Base-by-base conservation (phyloP, 2,329 filamentous ascomycete genomes). In the Chaetomium sp. region DNA sequence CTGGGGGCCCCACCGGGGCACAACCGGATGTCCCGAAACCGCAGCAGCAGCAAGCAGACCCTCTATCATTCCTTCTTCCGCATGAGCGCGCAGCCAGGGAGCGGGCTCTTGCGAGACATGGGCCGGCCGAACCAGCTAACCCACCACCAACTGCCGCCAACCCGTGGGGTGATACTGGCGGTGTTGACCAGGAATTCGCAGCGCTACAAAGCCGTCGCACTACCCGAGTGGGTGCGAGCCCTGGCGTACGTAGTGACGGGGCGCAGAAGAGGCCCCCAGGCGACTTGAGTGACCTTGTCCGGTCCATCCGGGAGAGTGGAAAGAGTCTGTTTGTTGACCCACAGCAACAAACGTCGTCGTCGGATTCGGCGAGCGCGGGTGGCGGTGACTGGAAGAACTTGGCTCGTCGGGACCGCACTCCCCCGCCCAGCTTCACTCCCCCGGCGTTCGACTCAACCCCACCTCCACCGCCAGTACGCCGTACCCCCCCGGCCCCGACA, bases 61-160 rank as follows among this genome's bases (percentile, higher is more conserved):
- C 55, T 32, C 27, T 44, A 9, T 37, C 54, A 1, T 49, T 35
- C 27, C 53, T 60, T 10, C 51, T 59, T 27, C 57, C 57, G 8
- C 54, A 59, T 41, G 57, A 59, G 14, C 57, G 54, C 1, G 54
- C 48, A 5, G 51, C 52, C 4, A 57, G 48, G 43, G 58, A 58
- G 44, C 49, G 32, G 47, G 53, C 53, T 5, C 12, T 42, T 7
- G 19, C 32, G 12, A 36, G 40, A 4, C 19, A 27, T 5, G 44
- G 19, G 11, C 35, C 14, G 35, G 12, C 19, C 14, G 6, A 12
- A 38, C 9, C 52, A 6, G 5, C 36, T 6, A n/a, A 10, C 37
- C 5, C 43, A 34, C 14, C 34, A 35, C 41, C 34, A 1, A 27
- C 19, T 27, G 19, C 19, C 19, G 19, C 19, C 9, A 37, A 45